These are phyloP conservation scores for Oryza nivara DNA, from an alignment of 176 grass and related monocot species.

Conservation along the genomic window DNA sequence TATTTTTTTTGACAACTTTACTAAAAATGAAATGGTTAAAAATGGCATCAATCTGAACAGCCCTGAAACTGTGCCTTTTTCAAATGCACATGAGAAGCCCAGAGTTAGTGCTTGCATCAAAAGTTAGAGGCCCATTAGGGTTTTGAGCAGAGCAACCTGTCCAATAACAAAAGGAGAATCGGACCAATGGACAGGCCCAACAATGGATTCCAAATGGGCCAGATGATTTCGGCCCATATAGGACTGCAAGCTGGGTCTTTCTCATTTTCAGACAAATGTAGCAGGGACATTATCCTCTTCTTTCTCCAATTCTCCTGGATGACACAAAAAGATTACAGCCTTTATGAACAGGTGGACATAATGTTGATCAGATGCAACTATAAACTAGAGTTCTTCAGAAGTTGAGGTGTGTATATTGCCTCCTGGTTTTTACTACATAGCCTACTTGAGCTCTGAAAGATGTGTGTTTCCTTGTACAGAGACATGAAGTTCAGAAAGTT, in stretches of 20 bases:
- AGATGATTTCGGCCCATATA: background rate
- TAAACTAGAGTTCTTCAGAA: background rate
- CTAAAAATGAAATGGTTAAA: no score
- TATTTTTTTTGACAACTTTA: no score
- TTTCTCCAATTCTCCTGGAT: background rate
- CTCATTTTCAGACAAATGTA: background rate
- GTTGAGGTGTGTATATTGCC: background rate
- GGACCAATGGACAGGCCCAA: background rate
- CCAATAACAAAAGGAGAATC: background rate
- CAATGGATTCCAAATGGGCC: background rate
- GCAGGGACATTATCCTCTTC: background rate
- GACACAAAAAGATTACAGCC: background rate
- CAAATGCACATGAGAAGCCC: background rate
- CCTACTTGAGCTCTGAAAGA: background rate
- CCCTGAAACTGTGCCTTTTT: background rate
- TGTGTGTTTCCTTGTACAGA: background rate
- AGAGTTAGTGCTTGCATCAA: background rate
- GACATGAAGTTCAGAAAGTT: slow-evolving; percentile 1
- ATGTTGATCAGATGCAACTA: background rate
- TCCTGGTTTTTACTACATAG: slow-evolving; percentile 1
- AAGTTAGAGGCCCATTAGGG: background rate
- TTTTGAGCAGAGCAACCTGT: background rate
- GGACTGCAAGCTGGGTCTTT: background rate
- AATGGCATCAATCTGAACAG: no score
- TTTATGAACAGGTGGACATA: background rate